Percentiles rank a stretch among this genome's conserved stretches.
Evolutionary conservation across 768 basidiomycete species (phyloP).

Genomic region (Pisolithus orientalis): DNA sequence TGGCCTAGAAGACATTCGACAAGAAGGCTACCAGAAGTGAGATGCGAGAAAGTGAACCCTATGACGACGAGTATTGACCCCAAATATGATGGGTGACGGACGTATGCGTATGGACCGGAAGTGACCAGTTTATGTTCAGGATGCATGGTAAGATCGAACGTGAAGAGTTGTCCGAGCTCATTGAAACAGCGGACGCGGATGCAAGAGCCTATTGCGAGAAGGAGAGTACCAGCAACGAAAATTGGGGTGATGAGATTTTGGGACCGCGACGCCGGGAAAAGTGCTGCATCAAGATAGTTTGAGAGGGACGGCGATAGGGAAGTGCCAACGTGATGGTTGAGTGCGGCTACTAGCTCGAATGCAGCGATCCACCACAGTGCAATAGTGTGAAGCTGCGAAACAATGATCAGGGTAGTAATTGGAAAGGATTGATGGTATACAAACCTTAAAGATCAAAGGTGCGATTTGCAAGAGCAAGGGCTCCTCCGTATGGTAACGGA

Average conservation of each 20-base stretch:
- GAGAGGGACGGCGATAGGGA: constrained; percentile 29
- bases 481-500: constrained; percentile 48
- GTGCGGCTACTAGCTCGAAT: constrained; percentile 44
- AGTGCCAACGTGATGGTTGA: constrained; percentile 24
- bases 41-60: constrained; percentile 40
- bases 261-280: constrained; percentile 25
- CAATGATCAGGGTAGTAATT: neutral
- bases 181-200: constrained; percentile 50
- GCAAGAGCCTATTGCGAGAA: constrained; percentile 37
- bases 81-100: constrained; percentile 52
- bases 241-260: constrained; percentile 32
- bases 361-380: constrained; percentile 44
- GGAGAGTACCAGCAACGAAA: constrained; percentile 41
- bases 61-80: constrained; percentile 45
- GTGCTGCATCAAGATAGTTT: constrained; percentile 26
- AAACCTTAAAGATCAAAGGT: constrained; percentile 49
- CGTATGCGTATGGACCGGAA: constrained; percentile 42
- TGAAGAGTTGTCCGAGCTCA: constrained; percentile 49
- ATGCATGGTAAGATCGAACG: constrained; percentile 52
- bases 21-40: constrained; percentile 42
- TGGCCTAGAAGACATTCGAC: constrained; percentile 33
- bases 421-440: neutral
- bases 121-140: constrained; percentile 48
- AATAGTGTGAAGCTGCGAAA: constrained; percentile 39
- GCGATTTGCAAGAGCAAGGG: constrained; percentile 49